Percentiles rank a stretch among this genome's conserved stretches.
phyloP scores from a whole-genome alignment of 768 basidiomycete genomes.

The Harrya chromipes region DNA sequence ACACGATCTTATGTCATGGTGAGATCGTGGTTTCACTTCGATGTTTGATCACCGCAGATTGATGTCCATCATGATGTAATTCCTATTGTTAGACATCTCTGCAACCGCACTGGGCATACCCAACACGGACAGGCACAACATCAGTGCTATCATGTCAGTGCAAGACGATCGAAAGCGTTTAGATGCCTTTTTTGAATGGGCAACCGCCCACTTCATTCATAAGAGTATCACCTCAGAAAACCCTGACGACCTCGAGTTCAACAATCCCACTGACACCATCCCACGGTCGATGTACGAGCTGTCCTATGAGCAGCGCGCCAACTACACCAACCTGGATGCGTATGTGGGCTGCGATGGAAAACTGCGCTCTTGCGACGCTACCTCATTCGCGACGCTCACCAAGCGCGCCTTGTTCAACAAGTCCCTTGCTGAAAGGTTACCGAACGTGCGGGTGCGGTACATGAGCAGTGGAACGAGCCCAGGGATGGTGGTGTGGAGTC shows the following conservation, averaged over 20 bases:
- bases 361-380: constrained; percentile 8
- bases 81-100: constrained; percentile 4
- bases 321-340: constrained; percentile 7
- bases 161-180: constrained; percentile 10
- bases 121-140: neutral
- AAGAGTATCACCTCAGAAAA: constrained; percentile 16
- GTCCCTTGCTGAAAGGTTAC: constrained; percentile 2
- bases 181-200: constrained; percentile 16
- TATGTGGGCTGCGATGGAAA: constrained; percentile 10
- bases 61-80: too few relatives aligned
- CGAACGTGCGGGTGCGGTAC: constrained; percentile 18
- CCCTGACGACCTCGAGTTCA: constrained; percentile 16
- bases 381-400: neutral
- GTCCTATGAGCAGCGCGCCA: constrained; percentile 9
- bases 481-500: neutral
- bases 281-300: constrained; percentile 13
- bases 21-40: neutral
- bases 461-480: constrained; percentile 15
- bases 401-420: constrained; percentile 21
- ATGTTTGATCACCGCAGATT: too few relatives aligned
- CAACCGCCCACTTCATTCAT: constrained; percentile 14
- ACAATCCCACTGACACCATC: neutral
- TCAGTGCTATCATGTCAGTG: neutral
- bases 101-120: constrained; percentile 7
- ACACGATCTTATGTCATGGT: constrained; percentile 19